Percentiles rank a stretch among this genome's conserved stretches.
Evolutionary conservation across 2,329 filamentous ascomycete genomes (phyloP).

Genomic region (Botrytis squamosa): DNA sequence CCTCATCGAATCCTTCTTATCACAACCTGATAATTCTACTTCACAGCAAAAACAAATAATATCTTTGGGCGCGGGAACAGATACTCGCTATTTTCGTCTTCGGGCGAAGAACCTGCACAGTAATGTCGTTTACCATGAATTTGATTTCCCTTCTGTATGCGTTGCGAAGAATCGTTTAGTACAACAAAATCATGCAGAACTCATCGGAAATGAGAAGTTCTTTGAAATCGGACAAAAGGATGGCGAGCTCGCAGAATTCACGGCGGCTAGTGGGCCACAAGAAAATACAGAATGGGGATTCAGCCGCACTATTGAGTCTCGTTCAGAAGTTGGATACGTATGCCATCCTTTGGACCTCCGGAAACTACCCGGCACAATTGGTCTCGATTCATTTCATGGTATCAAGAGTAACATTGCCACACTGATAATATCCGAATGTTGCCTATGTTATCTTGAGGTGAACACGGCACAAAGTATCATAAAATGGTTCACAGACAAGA

Average conservation of each 20-base stretch:
- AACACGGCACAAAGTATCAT: conserved; percentile 63
- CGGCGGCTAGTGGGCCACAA: conserved; percentile 19
- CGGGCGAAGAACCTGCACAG: conserved; percentile 36
- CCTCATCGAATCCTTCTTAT: conserved; percentile 71
- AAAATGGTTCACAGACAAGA: conserved; percentile 58
- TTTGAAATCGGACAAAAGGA: background rate
- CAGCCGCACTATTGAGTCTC: conserved; percentile 19
- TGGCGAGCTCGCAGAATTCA: conserved; percentile 39
- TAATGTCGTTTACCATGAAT: conserved; percentile 76
- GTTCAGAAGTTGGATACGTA: conserved; percentile 44
- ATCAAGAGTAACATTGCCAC: conserved; percentile 66
- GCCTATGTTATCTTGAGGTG: conserved; percentile 80
- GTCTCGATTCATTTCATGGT: conserved; percentile 42
- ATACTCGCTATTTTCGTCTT: conserved; percentile 82
- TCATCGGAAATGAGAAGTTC: conserved; percentile 7
- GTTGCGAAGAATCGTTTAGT: conserved; percentile 47
- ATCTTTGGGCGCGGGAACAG: conserved; percentile 89
- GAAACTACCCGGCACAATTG: conserved; percentile 28
- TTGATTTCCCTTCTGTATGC: conserved; percentile 82
- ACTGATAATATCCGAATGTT: conserved; percentile 89
- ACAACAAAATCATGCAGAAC: conserved; percentile 11
- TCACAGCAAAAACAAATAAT: conserved; percentile 68
- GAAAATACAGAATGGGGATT: conserved; percentile 36
- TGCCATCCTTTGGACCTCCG: conserved; percentile 47
- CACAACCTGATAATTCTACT: conserved; percentile 26